phyloP scores from a whole-genome alignment of 441 rosid species.

The Mallotus japonicus region DNA sequence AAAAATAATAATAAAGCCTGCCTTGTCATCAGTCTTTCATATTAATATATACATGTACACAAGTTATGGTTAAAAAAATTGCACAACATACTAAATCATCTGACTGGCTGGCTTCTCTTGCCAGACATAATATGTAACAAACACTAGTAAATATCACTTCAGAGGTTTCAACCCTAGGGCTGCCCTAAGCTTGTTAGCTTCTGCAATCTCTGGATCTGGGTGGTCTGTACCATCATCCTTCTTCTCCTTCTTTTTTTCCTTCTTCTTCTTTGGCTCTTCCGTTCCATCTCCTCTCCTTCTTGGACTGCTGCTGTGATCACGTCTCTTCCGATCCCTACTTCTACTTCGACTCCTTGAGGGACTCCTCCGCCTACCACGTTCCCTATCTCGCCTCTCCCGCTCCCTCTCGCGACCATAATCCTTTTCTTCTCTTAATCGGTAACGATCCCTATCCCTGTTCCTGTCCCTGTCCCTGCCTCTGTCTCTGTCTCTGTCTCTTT shows the following conservation, averaged over 20 bases:
- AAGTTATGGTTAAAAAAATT: no score
- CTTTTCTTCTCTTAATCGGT: slow-evolving; percentile 56
- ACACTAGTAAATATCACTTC: slow-evolving; percentile 23
- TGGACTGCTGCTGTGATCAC: slow-evolving; percentile 50
- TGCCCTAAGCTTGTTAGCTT: slow-evolving; percentile 76
- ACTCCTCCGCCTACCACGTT: slow-evolving; percentile 67
- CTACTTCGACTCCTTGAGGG: slow-evolving; percentile 60
- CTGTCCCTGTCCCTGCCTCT: slow-evolving; percentile 46
- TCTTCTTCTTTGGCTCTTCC: slow-evolving; percentile 71
- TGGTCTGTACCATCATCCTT: slow-evolving; percentile 80
- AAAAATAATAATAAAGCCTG: no score
- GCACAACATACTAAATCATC: no score
- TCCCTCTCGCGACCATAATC: slow-evolving; percentile 62
- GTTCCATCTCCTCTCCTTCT: slow-evolving; percentile 43
- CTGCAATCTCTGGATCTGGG: slow-evolving; percentile 87
- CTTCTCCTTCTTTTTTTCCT: slow-evolving; percentile 66
- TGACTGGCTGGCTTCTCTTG: no score
- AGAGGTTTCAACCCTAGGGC: slow-evolving; percentile 76
- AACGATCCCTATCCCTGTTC: slow-evolving; percentile 48
- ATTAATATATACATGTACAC: no score
- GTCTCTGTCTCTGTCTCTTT: slow-evolving; percentile 50
- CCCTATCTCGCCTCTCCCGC: slow-evolving; percentile 64
- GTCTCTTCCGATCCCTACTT: slow-evolving; percentile 78
- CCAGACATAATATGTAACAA: not conserved
- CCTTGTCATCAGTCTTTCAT: no score